Conservation (phyloP, 2,329 filamentous ascomycete species). For the Xylariaceae sp. region DNA sequence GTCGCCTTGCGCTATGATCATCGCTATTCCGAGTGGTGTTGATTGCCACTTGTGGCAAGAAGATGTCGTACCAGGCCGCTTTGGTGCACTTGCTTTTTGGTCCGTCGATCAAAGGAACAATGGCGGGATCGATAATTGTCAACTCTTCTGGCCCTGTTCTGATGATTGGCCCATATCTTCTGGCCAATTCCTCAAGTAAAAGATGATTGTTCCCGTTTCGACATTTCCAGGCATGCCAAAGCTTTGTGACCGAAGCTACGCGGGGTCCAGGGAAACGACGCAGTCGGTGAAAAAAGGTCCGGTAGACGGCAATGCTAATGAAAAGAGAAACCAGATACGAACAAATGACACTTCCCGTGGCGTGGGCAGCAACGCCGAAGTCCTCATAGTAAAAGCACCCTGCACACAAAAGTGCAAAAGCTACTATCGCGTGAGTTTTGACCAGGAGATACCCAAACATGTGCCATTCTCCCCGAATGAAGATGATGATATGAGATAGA, state of each 20-base stretch:
- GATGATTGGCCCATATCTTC: conserved; percentile 29
- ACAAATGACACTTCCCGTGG: background rate
- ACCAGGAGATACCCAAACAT: conserved; percentile 21
- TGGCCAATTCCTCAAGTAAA: conserved; percentile 26
- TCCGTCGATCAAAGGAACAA: conserved; percentile 20
- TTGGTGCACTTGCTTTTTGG: conserved; percentile 25
- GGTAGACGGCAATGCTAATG: conserved; percentile 31
- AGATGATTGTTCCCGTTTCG: conserved; percentile 23
- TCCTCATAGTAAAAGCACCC: background rate
- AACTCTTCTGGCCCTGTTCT: conserved; percentile 34
- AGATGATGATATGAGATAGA: conserved; percentile 23
- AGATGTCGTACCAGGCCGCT: conserved; percentile 33
- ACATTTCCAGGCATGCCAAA: conserved; percentile 31
- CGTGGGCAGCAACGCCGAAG: background rate
- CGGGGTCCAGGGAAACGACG: conserved; percentile 27
- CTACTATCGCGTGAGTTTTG: conserved; percentile 7
- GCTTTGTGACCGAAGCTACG: conserved; percentile 25
- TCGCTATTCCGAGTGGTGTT: conserved; percentile 15
- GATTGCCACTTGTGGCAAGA: conserved; percentile 28
- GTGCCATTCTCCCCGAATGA: conserved; percentile 31
- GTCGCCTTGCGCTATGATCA: conserved; percentile 24
- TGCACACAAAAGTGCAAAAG: conserved; percentile 1
- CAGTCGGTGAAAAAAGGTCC: conserved; percentile 30
- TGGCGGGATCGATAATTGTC: conserved; percentile 29
- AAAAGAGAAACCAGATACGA: conserved; percentile 21